Conservation (phyloP, 2,329 filamentous ascomycete species). For the Microsporum ferrugineum region DNA sequence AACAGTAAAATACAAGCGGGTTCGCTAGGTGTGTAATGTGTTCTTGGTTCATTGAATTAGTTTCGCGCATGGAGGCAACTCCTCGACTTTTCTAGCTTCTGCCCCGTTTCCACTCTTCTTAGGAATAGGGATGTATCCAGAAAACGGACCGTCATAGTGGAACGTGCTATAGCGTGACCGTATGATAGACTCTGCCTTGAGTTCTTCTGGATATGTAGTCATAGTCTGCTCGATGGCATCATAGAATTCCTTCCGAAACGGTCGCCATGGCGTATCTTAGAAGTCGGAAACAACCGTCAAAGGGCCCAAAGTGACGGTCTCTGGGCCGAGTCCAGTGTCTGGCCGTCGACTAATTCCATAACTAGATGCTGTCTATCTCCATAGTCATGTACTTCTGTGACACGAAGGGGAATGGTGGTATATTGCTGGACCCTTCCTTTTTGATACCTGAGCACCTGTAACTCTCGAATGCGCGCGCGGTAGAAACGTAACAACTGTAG, state of each 20-base stretch:
- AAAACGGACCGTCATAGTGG: too few species aligned
- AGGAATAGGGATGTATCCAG: not conserved
- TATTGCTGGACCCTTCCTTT: not conserved
- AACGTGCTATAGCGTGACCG: too few species aligned
- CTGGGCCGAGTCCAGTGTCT: constrained; percentile 13
- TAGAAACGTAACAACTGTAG: too few species aligned
- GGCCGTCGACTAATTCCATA: not conserved
- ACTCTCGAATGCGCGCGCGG: too few species aligned
- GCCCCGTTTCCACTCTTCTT: not conserved
- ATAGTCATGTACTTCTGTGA: constrained; percentile 3
- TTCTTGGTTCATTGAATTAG: too few species aligned
- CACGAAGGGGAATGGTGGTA: constrained; percentile 5
- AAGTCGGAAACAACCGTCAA: constrained; percentile 1
- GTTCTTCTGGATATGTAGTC: not conserved
- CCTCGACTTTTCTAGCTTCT: too few species aligned
- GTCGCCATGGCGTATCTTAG: not conserved
- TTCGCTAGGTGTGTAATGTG: too few species aligned
- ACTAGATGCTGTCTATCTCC: constrained; percentile 2
- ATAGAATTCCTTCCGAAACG: not conserved
- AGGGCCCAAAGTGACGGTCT: constrained; percentile 4
- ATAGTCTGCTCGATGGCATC: not conserved
- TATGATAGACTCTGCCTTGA: not conserved
- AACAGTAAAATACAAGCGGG: too few species aligned
- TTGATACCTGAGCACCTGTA: too few species aligned
- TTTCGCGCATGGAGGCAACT: too few species aligned